Conservation (phyloP, 2,329 filamentous ascomycete genomes). For the Aspergillus eucalypticola region DNA sequence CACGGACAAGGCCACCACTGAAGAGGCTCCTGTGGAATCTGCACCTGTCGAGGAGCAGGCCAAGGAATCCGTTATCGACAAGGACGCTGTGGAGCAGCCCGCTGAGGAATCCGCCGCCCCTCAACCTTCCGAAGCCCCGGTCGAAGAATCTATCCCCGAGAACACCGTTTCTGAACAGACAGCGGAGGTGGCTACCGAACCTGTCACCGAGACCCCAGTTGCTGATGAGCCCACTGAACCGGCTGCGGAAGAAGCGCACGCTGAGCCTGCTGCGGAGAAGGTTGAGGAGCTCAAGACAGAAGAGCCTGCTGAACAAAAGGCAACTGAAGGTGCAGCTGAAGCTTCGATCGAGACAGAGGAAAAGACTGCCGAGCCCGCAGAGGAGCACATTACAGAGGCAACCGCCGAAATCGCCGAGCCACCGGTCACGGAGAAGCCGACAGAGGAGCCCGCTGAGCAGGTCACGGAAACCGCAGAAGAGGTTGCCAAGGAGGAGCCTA, state of each 20-base stretch:
- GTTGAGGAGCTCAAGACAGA: conserved; percentile 8
- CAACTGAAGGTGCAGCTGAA: too few species aligned
- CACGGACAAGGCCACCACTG: not conserved
- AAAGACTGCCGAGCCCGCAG: not conserved
- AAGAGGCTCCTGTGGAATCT: not conserved
- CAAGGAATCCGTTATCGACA: not conserved
- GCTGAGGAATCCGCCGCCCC: not conserved
- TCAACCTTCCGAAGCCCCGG: not conserved
- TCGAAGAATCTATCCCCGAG: not conserved
- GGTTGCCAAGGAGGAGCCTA: conserved; percentile 14
- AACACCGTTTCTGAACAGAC: not conserved
- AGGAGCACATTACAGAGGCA: not conserved
- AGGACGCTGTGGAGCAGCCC: not conserved
- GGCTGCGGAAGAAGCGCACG: not conserved
- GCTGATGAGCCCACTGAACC: conserved; percentile 1
- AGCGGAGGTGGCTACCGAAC: not conserved
- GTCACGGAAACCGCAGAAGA: conserved; percentile 8
- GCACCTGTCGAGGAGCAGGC: not conserved
- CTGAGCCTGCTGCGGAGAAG: not conserved
- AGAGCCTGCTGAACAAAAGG: not conserved
- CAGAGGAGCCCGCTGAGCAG: conserved; percentile 6
- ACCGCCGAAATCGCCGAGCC: not conserved
- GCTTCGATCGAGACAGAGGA: not conserved
- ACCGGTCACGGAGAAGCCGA: conserved; percentile 4
- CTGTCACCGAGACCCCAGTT: not conserved